Evolutionary conservation across 495 filamentous ascomycete species (phyloP), one percentile per base, ranked within the genome.

Genomic region (Polyplosphaeria fusca): DNA sequence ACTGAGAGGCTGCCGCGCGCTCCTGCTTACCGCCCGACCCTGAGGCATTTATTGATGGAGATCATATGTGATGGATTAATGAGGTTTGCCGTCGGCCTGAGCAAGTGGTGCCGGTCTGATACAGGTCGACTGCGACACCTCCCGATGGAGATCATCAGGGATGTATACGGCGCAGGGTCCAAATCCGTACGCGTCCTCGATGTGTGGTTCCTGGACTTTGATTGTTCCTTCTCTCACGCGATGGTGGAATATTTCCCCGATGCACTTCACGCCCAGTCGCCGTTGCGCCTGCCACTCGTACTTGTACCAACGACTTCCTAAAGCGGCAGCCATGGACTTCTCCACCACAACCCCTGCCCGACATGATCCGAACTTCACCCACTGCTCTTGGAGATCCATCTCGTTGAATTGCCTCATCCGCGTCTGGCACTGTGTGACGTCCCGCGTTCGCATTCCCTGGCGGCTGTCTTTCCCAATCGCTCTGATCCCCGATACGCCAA

Each of bases 31-130:
- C 43, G 43, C 43, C 11, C 19, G 39, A 18, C 5, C 45, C 45
- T 48, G 45, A 48, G 45, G 45, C 45, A 48, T 48, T 48, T 5
- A 30, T 27, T 9, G 11, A 5, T 22, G 45, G 9, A 35, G 45
- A 48, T 48, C 45, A 48, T 48, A 48, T 35, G 45, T 48, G 45
- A 48, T 48, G 23, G 26, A 35, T 30, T 48, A 48, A 30, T 48
- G 23, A 27, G 9, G 24, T 28, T 48, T 46, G 14, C 30, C 18
- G 22, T 24, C 42, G 3, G 19, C 23, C 18, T 48, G n/a, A 16
- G 24, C 23, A 48, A 47, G 9, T 19, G 7, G 5, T 11, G 20
- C 30, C 30, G 30, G 7, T n/a, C n/a, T n/a, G n/a, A n/a, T n/a
- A n/a, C n/a, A n/a, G n/a, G n/a, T n/a, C n/a, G n/a, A n/a, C n/a